These are phyloP conservation scores for Trichosporon coremiiforme DNA, from an alignment of 1,284 basidiomycete species.

Conservation along the genomic window DNA sequence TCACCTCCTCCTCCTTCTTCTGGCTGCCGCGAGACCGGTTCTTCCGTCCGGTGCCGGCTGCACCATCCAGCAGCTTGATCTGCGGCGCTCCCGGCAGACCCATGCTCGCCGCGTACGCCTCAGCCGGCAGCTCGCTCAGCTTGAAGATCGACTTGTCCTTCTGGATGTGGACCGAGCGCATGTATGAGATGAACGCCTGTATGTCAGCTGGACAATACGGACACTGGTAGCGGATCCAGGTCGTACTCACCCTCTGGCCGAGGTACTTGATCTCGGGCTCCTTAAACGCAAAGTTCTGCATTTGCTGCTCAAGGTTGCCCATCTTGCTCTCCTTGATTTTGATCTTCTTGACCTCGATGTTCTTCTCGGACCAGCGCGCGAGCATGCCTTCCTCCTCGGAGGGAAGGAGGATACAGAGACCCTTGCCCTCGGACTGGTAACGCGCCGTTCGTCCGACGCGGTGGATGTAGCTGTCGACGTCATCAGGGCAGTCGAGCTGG, in stretches of 20 bases:
- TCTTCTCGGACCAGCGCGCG: slow-evolving; percentile 70
- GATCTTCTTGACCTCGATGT: slow-evolving; percentile 76
- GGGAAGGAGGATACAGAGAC: slow-evolving; percentile 78
- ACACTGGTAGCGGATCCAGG: neutral
- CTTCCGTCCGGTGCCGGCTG: slow-evolving; percentile 38
- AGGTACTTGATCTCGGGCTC: slow-evolving; percentile 97
- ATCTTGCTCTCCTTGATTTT: slow-evolving; percentile 87
- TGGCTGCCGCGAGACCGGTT: slow-evolving; percentile 35
- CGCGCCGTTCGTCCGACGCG: slow-evolving; percentile 93
- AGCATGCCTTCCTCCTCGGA: slow-evolving; percentile 92
- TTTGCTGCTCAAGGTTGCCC: slow-evolving; percentile 78
- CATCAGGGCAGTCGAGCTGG: slow-evolving; percentile 96
- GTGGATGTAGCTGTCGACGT: slow-evolving; percentile 98
- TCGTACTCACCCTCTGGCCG: slow-evolving; percentile 74
- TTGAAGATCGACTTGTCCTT: slow-evolving; percentile 94
- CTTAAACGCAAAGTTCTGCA: slow-evolving; percentile 92
- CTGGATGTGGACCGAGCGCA: slow-evolving; percentile 89
- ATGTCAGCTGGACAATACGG: neutral
- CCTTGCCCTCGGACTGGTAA: slow-evolving; percentile 88
- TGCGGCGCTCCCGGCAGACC: slow-evolving; percentile 94
- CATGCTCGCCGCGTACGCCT: slow-evolving; percentile 82
- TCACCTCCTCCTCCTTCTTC: slow-evolving; percentile 39
- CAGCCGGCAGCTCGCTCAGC: slow-evolving; percentile 75
- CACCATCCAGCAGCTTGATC: slow-evolving; percentile 72
- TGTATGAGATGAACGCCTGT: slow-evolving; percentile 94